phyloP scores from a whole-genome alignment of 148 eudicot genomes.

The Cornus florida region DNA sequence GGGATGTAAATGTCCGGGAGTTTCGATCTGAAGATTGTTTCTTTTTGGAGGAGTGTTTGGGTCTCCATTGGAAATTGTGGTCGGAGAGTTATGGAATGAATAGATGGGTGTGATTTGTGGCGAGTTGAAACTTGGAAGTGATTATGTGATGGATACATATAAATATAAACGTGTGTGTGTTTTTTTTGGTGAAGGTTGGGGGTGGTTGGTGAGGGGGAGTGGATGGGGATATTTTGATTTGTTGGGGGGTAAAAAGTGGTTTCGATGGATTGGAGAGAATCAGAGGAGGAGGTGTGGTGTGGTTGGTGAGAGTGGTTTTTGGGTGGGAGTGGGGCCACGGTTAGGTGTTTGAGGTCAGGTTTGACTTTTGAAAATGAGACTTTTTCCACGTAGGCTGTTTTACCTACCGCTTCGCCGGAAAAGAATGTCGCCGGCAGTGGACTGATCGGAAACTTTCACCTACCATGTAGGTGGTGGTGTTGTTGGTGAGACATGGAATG shows the following conservation, averaged over 20 bases:
- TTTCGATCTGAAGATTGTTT: conserved; percentile 49
- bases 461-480: background rate
- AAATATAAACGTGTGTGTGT: background rate
- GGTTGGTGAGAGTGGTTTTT: conserved; percentile 14
- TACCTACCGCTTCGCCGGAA: background rate
- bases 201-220: conserved; percentile 12
- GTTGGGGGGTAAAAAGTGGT: conserved; percentile 2
- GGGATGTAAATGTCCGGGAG: conserved; percentile 57
- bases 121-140: background rate
- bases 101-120: background rate
- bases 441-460: background rate
- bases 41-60: conserved; percentile 17
- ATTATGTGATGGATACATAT: background rate
- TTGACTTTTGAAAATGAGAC: background rate
- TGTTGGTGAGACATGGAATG: no score
- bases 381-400: background rate
- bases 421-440: background rate
- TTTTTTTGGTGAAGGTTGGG: background rate
- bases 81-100: background rate
- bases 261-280: conserved; percentile 8
- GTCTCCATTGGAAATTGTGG: conserved; percentile 17
- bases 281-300: background rate
- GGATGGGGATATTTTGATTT: background rate
- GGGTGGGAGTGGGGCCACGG: background rate
- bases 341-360: conserved; percentile 8